Percentiles rank a stretch among this genome's conserved stretches.
Evolutionary conservation across 2,329 filamentous ascomycete species (phyloP).

Genomic region (Fusarium ramigenum): DNA sequence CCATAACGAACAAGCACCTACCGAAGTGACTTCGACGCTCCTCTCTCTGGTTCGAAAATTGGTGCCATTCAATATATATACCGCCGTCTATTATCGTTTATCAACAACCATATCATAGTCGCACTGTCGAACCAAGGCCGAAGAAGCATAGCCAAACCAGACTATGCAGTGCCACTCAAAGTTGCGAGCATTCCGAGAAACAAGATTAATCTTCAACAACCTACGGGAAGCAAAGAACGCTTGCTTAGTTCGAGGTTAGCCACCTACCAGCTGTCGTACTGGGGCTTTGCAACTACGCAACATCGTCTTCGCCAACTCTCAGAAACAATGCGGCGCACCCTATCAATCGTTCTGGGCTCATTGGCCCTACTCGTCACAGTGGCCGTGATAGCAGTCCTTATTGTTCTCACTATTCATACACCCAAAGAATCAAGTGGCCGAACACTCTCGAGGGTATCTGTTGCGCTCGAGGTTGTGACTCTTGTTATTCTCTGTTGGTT

Average conservation of each 20-base stretch:
- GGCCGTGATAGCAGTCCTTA: constrained; percentile 33
- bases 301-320: constrained; percentile 2
- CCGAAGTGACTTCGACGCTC: background rate
- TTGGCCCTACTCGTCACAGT: constrained; percentile 36
- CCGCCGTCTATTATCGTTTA: background rate
- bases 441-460: constrained; percentile 41
- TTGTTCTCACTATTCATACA: constrained; percentile 31
- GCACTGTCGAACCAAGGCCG: background rate
- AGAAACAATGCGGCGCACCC: constrained; percentile 30
- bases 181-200: background rate
- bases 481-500: constrained; percentile 41
- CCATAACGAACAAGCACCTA: background rate
- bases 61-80: background rate
- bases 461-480: constrained; percentile 42
- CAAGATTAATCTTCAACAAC: background rate
- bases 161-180: constrained; percentile 22
- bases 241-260: constrained; percentile 29
- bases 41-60: background rate
- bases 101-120: constrained; percentile 8
- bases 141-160: constrained; percentile 16
- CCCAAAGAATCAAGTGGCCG: constrained; percentile 37
- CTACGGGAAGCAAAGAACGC: constrained; percentile 2
- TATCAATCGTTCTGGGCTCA: constrained; percentile 34
- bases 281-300: constrained; percentile 9
- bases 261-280: constrained; percentile 15